These are phyloP conservation scores for Skeletonema marinoi DNA, from an alignment of 108 stramenopile genomes.

Conservation along the genomic window DNA sequence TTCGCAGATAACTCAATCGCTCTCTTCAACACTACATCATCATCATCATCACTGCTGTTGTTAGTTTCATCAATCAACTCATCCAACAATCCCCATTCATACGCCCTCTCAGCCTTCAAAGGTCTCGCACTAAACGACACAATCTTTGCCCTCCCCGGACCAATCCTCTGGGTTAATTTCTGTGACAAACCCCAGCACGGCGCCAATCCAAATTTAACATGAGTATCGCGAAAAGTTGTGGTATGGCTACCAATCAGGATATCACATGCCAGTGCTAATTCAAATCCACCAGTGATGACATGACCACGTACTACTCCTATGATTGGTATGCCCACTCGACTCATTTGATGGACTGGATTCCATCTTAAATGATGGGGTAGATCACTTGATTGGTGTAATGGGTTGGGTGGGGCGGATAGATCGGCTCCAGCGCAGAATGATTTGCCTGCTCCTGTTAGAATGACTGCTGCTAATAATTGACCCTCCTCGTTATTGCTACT, in stretches of 20 bases:
- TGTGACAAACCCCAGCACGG: constrained; percentile 66
- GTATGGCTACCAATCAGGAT: constrained; percentile 49
- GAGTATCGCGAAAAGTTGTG: constrained; percentile 58
- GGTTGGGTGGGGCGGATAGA: constrained; percentile 53
- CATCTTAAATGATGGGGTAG: constrained; percentile 32
- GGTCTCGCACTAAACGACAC: constrained; percentile 42
- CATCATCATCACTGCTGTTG: background rate
- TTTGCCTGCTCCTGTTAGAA: constrained; percentile 50
- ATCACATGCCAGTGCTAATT: constrained; percentile 61
- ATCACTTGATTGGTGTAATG: constrained; percentile 51
- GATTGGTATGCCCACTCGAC: constrained; percentile 35
- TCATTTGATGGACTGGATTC: constrained; percentile 62
- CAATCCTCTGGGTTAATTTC: constrained; percentile 43
- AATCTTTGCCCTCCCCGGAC: constrained; percentile 53
- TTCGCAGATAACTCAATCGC: constrained; percentile 56
- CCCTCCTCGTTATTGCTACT: constrained; percentile 1
- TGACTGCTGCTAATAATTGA: constrained; percentile 42
- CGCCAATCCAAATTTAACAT: constrained; percentile 61
- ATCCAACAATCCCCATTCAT: constrained; percentile 58
- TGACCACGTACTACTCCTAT: constrained; percentile 55
- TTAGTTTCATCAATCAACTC: constrained; percentile 30
- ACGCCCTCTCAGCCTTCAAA: constrained; percentile 39
- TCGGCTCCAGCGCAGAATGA: constrained; percentile 64
- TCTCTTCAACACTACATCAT: constrained; percentile 24
- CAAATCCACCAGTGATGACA: constrained; percentile 62